Evolutionary conservation across 805 yeast species (phyloP).

Genomic region (Candida pseudofarinosa): DNA sequence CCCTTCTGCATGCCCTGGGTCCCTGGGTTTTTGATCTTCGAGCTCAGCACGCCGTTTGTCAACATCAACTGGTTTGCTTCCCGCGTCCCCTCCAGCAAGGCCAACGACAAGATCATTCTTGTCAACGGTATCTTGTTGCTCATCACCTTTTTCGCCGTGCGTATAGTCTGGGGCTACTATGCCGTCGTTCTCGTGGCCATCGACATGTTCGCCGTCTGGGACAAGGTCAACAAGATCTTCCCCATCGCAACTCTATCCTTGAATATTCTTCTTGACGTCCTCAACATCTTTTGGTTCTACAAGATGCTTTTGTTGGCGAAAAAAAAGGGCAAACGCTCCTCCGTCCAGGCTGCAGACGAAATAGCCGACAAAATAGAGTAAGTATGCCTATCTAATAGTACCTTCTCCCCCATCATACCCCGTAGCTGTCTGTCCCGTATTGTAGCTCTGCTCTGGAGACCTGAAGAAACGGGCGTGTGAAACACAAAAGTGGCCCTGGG

Average conservation of each 20-base stretch:
- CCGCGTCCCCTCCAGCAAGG: slow-evolving; percentile 64
- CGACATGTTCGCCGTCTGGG: slow-evolving; percentile 45
- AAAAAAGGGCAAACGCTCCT: slow-evolving; percentile 35
- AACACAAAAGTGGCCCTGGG: too few relatives aligned
- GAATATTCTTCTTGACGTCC: slow-evolving; percentile 58
- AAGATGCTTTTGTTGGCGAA: slow-evolving; percentile 80
- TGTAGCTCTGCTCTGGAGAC: too few relatives aligned
- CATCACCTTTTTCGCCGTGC: slow-evolving; percentile 64
- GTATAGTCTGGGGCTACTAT: slow-evolving; percentile 85
- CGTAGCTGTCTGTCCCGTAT: too few relatives aligned
- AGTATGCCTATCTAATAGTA: background rate
- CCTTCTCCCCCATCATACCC: too few relatives aligned
- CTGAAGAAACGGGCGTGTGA: too few relatives aligned
- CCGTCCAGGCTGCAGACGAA: slow-evolving; percentile 13
- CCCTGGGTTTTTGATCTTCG: slow-evolving; percentile 80
- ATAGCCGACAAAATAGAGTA: slow-evolving; percentile 15
- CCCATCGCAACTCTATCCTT: slow-evolving; percentile 50
- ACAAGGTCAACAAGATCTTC: slow-evolving; percentile 41
- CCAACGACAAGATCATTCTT: slow-evolving; percentile 50
- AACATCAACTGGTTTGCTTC: slow-evolving; percentile 89
- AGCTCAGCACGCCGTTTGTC: slow-evolving; percentile 90
- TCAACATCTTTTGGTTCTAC: slow-evolving; percentile 82
- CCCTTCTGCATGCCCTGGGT: slow-evolving; percentile 82
- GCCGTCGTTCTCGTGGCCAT: slow-evolving; percentile 54
- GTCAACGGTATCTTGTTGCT: slow-evolving; percentile 73